Conservation (phyloP, 2,329 filamentous ascomycete genomes). For the Fusarium sublunatum region DNA sequence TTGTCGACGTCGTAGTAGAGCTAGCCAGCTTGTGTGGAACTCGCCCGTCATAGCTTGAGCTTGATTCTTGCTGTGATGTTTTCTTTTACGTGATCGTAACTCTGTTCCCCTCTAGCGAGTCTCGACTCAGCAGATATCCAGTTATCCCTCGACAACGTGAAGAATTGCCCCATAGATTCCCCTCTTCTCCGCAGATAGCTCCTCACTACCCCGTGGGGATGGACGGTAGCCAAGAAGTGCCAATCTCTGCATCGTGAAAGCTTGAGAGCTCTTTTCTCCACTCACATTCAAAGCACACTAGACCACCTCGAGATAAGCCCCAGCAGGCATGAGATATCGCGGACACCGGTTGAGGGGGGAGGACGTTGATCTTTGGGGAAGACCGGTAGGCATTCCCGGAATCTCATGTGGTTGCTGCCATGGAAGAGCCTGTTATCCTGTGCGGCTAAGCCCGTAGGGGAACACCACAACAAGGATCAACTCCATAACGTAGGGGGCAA, state of each 20-base stretch:
- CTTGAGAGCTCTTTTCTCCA: conserved; percentile 10
- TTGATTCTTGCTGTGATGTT: background rate
- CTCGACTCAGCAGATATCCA: background rate
- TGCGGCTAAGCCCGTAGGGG: conserved; percentile 12
- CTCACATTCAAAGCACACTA: conserved; percentile 1
- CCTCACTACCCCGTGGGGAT: conserved; percentile 26
- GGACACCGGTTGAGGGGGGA: conserved; percentile 8
- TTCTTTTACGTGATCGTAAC: conserved; percentile 35
- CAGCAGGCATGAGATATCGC: conserved; percentile 7
- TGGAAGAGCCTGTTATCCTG: conserved; percentile 18
- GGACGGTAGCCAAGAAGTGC: conserved; percentile 9
- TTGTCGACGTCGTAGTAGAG: conserved; percentile 5
- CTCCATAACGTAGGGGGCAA: conserved; percentile 23
- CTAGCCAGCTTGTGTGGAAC: conserved; percentile 22
- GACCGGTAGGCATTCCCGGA: conserved; percentile 7
- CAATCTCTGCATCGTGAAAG: background rate
- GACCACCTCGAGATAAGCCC: conserved; percentile 11
- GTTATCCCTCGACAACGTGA: conserved; percentile 2
- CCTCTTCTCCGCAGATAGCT: conserved; percentile 16
- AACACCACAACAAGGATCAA: conserved; percentile 24
- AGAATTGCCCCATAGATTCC: conserved; percentile 3
- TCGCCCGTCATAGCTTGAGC: conserved; percentile 23
- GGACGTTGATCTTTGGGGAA: background rate
- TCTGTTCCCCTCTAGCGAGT: conserved; percentile 1
- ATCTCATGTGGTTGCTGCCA: conserved; percentile 5